A percentile compares a stretch with the other conserved stretches of the same genome.
phyloP scores from a whole-genome alignment of 176 grass and related monocot species.

The Poa annua region DNA sequence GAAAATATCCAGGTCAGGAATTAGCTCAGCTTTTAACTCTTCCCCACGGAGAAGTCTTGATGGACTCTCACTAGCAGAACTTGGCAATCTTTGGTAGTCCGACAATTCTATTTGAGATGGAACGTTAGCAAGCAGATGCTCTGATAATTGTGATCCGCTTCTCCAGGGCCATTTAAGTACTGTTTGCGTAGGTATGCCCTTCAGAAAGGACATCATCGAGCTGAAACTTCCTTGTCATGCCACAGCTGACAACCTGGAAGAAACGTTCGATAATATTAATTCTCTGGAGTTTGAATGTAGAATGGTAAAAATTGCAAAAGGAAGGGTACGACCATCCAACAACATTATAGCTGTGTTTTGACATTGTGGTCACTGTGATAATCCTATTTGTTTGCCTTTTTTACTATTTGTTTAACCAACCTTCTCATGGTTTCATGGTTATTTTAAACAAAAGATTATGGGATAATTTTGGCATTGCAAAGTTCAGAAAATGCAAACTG shows the following conservation, averaged over 20 bases:
- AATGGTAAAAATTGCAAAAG: not conserved
- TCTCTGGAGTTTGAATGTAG: not conserved
- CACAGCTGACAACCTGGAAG: constrained; percentile 14
- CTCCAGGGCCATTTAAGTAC: constrained; percentile 70
- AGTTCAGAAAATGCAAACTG: not conserved
- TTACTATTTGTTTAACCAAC: not conserved
- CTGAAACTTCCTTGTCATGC: constrained; percentile 52
- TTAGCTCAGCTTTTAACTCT: constrained; percentile 58
- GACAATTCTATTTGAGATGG: constrained; percentile 87
- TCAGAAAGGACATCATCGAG: constrained; percentile 65
- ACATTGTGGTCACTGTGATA: not conserved
- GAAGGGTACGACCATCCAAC: not conserved
- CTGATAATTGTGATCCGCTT: constrained; percentile 55
- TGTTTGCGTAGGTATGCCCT: constrained; percentile 40
- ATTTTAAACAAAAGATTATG: not conserved
- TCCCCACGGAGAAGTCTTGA: constrained; percentile 78
- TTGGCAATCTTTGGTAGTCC: constrained; percentile 62
- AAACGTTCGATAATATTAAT: not conserved
- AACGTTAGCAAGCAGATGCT: constrained; percentile 56
- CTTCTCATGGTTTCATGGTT: not conserved
- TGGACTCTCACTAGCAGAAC: constrained; percentile 75
- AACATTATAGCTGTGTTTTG: not conserved
- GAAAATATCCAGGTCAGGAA: constrained; percentile 89
- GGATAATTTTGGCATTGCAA: not conserved
- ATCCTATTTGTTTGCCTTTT: not conserved